phyloP scores from a whole-genome alignment of 805 yeast species.

The Teunomyces pallodes region DNA sequence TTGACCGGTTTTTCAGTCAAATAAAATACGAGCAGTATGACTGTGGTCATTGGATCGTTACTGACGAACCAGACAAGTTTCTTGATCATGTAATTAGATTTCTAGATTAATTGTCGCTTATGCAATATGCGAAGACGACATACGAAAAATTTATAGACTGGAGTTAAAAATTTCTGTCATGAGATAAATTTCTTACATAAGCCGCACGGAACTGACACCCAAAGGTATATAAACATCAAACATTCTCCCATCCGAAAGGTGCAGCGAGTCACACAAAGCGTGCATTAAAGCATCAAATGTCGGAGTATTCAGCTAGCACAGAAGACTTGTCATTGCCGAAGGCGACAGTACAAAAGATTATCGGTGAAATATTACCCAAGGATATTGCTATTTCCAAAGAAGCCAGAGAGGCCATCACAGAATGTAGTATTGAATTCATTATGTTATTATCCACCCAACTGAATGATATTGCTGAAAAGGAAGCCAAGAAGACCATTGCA shows the following conservation, averaged over 20 bases:
- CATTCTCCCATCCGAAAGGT: background rate
- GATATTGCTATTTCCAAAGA: slow-evolving; percentile 88
- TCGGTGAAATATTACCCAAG: slow-evolving; percentile 84
- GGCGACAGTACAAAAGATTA: slow-evolving; percentile 95
- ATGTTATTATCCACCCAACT: slow-evolving; percentile 93
- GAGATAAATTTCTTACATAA: slow-evolving; percentile 1
- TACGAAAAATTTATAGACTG: background rate
- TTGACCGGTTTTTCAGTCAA: slow-evolving; percentile 26
- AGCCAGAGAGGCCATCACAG: slow-evolving; percentile 91
- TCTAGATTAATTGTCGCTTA: background rate
- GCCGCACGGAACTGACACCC: slow-evolving; percentile 1
- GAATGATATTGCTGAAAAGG: slow-evolving; percentile 94
- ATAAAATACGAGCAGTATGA: slow-evolving; percentile 18
- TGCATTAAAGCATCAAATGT: slow-evolving; percentile 20
- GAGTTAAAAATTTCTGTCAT: background rate
- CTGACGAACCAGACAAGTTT: slow-evolving; percentile 36
- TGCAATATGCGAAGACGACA: background rate
- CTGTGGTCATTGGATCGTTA: slow-evolving; percentile 39
- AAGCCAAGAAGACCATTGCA: slow-evolving; percentile 93
- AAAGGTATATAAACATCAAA: slow-evolving; percentile 1
- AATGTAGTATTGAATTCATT: slow-evolving; percentile 92
- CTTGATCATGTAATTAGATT: slow-evolving; percentile 9
- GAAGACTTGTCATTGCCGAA: slow-evolving; percentile 46
- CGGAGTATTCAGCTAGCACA: slow-evolving; percentile 33
- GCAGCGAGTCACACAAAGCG: background rate